Conservation (phyloP, 306 rosid genomes). For the Arachis stenosperma region DNA sequence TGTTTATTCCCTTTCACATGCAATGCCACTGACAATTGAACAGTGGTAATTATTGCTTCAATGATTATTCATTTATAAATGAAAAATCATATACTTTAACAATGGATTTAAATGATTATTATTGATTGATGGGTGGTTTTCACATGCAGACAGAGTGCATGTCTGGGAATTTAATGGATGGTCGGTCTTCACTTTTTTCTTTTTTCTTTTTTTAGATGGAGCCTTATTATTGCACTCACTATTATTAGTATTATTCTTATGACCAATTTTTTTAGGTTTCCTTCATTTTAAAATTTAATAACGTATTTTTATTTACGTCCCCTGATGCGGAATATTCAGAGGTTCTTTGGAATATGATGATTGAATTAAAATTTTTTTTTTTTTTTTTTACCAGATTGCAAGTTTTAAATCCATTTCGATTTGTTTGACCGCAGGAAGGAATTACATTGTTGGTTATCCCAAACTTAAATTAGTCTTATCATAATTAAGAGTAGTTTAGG, state of each 20-base stretch:
- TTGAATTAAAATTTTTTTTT: not conserved
- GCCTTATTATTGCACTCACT: too few relatives aligned
- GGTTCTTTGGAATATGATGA: conserved; percentile 33
- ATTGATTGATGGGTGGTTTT: conserved; percentile 46
- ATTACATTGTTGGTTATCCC: not conserved
- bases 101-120: conserved; percentile 42
- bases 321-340: conserved; percentile 25
- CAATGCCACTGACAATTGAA: conserved; percentile 45
- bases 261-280: not conserved
- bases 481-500: too few relatives aligned
- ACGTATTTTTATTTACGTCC: conserved; percentile 7
- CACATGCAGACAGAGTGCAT: conserved; percentile 62
- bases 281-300: not conserved
- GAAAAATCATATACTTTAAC: conserved; percentile 41
- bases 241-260: too few relatives aligned
- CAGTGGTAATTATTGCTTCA: conserved; percentile 43
- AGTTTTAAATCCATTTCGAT: not conserved
- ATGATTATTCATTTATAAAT: conserved; percentile 34
- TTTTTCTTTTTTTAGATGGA: not conserved
- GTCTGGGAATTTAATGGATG: conserved; percentile 48
- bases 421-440: not conserved
- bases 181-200: conserved; percentile 46
- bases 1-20: conserved; percentile 63
- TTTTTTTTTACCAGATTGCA: not conserved
- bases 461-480: not conserved